Evolutionary conservation across 306 rosid genomes (phyloP), one percentile per base, ranked within the genome.

Genomic region (Myrica gale): DNA sequence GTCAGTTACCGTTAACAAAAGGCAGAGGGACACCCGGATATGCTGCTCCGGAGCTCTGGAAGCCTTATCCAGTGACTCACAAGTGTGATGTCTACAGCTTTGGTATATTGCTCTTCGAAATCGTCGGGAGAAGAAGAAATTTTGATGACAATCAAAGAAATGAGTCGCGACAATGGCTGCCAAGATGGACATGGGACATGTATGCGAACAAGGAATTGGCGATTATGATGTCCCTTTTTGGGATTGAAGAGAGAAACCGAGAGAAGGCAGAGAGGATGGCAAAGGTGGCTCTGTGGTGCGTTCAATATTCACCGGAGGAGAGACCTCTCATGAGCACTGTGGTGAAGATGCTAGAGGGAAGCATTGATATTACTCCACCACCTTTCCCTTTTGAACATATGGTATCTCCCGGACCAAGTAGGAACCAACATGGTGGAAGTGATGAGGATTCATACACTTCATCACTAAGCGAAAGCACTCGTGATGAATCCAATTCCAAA

Each of bases 21-120:
- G 80, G 80, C 37, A 79, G 84, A 82, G 88, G 88, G 53, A 85
- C 88, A 1, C 74, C 73, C 15, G 89, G 89, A 23, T 85, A 85
- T 53, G 89, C 86, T 32, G 89, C 89, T 9, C 86, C 89, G 15
- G 89, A 85, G 78, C 58, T 85, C 78, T 85, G 86, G 86, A 85
- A 79, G 76, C 71, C 72, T 76, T 70, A 15, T 76, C 84, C 84
- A 0, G 82, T 82, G 73, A 85, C 82, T 32, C 12, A 73, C 16
- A 85, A 76, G 44, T 85, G 84, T 2, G 88, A 85, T 69, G 86
- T 85, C 11, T 82, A 85, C 72, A 82, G 88, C 54, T 85, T 82
- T 23, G 88, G 88, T 5, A 82, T 85, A 72, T 61, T 82, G 44
- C 77, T 85, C 3, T 82, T 85, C 23, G 89, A 85, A 53, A 85